These are phyloP conservation scores for Saraca asoca DNA, from an alignment of 331 rosid genomes.

Conservation along the genomic window DNA sequence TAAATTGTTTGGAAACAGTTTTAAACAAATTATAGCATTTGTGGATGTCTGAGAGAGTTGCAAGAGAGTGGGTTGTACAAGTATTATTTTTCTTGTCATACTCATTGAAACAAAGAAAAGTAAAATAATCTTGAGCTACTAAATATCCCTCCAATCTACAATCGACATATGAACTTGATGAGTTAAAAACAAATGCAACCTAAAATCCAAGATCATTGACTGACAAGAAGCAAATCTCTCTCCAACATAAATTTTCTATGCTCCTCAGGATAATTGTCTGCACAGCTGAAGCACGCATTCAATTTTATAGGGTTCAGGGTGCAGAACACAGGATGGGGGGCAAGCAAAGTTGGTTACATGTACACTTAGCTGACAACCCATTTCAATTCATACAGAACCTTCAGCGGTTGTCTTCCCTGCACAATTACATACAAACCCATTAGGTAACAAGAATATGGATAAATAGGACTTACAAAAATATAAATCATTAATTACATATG, in stretches of 20 bases:
- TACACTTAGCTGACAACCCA: not conserved
- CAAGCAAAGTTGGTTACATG: conserved; percentile 27
- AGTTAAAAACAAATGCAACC: conserved; percentile 33
- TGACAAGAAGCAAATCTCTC: conserved; percentile 19
- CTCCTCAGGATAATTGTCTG: not conserved
- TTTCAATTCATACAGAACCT: conserved; percentile 42
- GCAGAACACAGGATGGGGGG: conserved; percentile 23
- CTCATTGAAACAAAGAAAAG: not conserved
- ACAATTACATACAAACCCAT: conserved; percentile 27
- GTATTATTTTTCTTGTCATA: conserved; percentile 15
- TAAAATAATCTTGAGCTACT: not conserved
- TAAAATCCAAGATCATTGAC: conserved; percentile 19
- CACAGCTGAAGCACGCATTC: not conserved
- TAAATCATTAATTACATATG: conserved; percentile 12
- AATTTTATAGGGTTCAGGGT: conserved; percentile 22
- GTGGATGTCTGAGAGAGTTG: no score
- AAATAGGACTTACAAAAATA: not conserved
- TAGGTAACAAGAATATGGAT: conserved; percentile 19
- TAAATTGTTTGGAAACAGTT: no score
- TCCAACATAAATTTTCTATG: conserved; percentile 7
- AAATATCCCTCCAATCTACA: no score
- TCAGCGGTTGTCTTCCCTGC: conserved; percentile 46
- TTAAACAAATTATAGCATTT: no score
- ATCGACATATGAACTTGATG: not conserved
- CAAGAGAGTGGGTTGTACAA: no score